phyloP scores from a whole-genome alignment of 768 basidiomycete species.

The Boletus huronensis region DNA sequence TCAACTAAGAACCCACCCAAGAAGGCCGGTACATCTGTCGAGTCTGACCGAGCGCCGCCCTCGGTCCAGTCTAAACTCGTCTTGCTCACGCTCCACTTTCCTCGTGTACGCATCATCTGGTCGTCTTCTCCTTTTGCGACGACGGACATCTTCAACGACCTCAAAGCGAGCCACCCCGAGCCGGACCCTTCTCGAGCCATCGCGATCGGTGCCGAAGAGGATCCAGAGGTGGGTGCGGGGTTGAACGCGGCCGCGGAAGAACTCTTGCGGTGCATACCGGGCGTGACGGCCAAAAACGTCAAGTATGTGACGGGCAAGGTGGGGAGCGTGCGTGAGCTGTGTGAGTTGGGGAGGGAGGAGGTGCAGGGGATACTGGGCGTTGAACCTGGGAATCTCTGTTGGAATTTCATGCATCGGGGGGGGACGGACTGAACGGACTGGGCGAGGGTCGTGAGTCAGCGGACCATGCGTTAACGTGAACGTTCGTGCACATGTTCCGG shows the following conservation, averaged over 20 bases:
- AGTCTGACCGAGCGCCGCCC: slow-evolving; percentile 38
- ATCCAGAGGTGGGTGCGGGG: slow-evolving; percentile 60
- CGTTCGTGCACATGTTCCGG: no score
- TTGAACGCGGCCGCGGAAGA: slow-evolving; percentile 79
- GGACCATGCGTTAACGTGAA: background rate
- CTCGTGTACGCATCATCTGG: slow-evolving; percentile 93
- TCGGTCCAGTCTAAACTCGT: slow-evolving; percentile 90
- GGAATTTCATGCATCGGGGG: slow-evolving; percentile 80
- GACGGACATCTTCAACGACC: slow-evolving; percentile 87
- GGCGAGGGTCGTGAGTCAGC: background rate
- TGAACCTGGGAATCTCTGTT: slow-evolving; percentile 77
- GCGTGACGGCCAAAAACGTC: slow-evolving; percentile 79
- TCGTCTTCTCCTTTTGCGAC: slow-evolving; percentile 93
- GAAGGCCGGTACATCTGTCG: slow-evolving; percentile 29
- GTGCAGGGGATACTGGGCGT: slow-evolving; percentile 75
- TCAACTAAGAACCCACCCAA: slow-evolving; percentile 55
- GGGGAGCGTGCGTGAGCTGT: slow-evolving; percentile 72
- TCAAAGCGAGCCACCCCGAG: slow-evolving; percentile 76
- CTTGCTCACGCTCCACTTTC: slow-evolving; percentile 85
- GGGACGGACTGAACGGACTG: slow-evolving; percentile 31
- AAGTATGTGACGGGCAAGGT: slow-evolving; percentile 82
- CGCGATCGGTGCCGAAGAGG: slow-evolving; percentile 76
- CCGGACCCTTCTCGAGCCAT: slow-evolving; percentile 79
- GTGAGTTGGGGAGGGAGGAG: slow-evolving; percentile 53
- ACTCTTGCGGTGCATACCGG: slow-evolving; percentile 76